These are phyloP conservation scores for Leccinellum luteum DNA, from an alignment of 768 basidiomycete genomes.

Conservation along the genomic window DNA sequence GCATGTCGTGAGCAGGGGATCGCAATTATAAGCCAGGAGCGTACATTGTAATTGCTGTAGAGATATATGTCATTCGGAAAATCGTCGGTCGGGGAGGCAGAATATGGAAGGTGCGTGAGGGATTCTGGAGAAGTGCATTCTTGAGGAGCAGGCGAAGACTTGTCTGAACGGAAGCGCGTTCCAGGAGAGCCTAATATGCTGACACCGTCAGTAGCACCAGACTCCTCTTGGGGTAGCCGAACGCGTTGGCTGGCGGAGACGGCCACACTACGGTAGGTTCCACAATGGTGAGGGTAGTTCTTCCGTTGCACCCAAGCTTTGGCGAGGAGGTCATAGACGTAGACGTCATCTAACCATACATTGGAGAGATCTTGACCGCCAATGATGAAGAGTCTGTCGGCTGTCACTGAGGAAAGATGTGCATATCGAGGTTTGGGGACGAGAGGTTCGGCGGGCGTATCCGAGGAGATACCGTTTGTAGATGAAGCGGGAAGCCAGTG, in stretches of 20 bases:
- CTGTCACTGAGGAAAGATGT: slow-evolving; percentile 85
- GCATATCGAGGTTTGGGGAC: slow-evolving; percentile 89
- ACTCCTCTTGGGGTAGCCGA: slow-evolving; percentile 65
- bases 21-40: slow-evolving; percentile 25
- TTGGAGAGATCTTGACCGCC: slow-evolving; percentile 95
- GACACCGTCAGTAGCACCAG: slow-evolving; percentile 38
- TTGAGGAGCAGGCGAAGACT: slow-evolving; percentile 36
- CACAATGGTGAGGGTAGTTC: slow-evolving; percentile 89
- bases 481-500: slow-evolving; percentile 63
- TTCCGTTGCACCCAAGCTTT: slow-evolving; percentile 78
- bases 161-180: slow-evolving; percentile 54
- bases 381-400: slow-evolving; percentile 83
- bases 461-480: slow-evolving; percentile 31
- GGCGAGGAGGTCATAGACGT: slow-evolving; percentile 76
- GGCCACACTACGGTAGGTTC: slow-evolving; percentile 92
- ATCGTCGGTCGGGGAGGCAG: slow-evolving; percentile 65
- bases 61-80: slow-evolving; percentile 84
- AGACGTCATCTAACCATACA: slow-evolving; percentile 90
- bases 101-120: slow-evolving; percentile 73
- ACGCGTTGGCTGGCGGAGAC: slow-evolving; percentile 70
- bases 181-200: slow-evolving; percentile 54
- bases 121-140: slow-evolving; percentile 58
- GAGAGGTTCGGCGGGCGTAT: slow-evolving; percentile 43
- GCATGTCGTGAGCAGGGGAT: slow-evolving; percentile 8
- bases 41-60: slow-evolving; percentile 95